Evolutionary conservation across 73 alveolate genomes (phyloP), one percentile per base, ranked within the genome.

Genomic region (Stentor coeruleus): DNA sequence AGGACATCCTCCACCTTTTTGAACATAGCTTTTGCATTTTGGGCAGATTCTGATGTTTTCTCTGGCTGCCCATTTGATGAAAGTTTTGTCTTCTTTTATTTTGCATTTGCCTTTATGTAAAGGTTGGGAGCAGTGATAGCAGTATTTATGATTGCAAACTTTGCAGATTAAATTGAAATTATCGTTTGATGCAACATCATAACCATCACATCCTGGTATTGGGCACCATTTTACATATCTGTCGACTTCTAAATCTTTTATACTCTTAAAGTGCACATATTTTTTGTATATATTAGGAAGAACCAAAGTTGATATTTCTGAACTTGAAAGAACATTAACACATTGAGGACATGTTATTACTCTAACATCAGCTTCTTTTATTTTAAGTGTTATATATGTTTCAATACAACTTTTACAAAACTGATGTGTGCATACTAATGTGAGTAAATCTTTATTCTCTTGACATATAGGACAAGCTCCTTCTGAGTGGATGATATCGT

Each of bases 261-360:
- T 26, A 20, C 20, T 20, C 33, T 28, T 1, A 2, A 2, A 66
- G n/a, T 31, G n/a, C n/a, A 28, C 42, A 2, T 26, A 66, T 33
- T 66, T 66, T 66, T 66, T 49, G 66, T 11, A 49, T 6, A 20
- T 49, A 11, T 49, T 20, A 11, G 6, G 28, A 11, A 20, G 66
- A 20, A 49, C 66, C 20, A 49, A 49, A 49, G 28, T 49, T 49
- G 28, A 11, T 6, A 49, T 49, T 6, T 49, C 66, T 6, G 6
- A 6, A 20, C 28, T 11, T 49, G 66, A 1, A 0, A 66, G 36
- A 40, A 40, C 49, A 31, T 26, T 66, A 11, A 15, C 14, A 40
- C 79, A 66, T 37, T 20, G n/a, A 20, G 79, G 79, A 66, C 79
- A 66, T 66, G 20, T 66, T 20, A 66, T 20, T 14, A 28, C 37